Evolutionary conservation across 257 asterid genomes (phyloP), one percentile per base, ranked within the genome.

Genomic region (Solanum phureja): DNA sequence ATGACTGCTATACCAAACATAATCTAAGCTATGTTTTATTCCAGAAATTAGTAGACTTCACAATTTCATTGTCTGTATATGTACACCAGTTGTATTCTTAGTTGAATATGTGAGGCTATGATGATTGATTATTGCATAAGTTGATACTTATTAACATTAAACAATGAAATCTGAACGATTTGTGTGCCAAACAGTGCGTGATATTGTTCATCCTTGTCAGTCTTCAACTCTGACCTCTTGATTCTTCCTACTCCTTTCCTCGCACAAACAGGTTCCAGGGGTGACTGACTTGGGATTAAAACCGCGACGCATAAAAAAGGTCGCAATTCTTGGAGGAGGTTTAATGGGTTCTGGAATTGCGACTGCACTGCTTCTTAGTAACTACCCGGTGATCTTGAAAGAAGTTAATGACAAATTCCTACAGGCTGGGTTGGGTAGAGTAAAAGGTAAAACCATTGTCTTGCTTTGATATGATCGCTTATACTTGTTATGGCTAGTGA

Each of bases 261-360:
- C 29, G 9, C 89, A 31, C 87, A 82, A 49, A n/a, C 92, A 97
- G 99, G 98, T 97, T 69, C 99, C 99, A 6, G 99, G 99, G 71
- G 95, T 96, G 42, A 92, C 98, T 24, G 98, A 97, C 89, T 90
- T 87, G 44, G 98, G 98, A 72, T 91, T 97, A 91, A 93, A 87
- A 88, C 98, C 99, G 29, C 94, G 99, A 93, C 90, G 46, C 84
- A 91, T 97, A 83, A 93, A 94, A 87, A 97, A 93, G 94, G 98
- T 97, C 46, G 99, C 98, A 75, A 93, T 97, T 89, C 96, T 97
- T 66, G 99, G 99, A 89, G 99, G 99, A 29, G 99, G 99, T 71
- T 93, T 97, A 46, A 97, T 97, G 99, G 99, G 99, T 69, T 97
- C 99, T 31, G 99, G 99, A 72, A 97, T 97, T 88, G 99, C 99